Conservation (phyloP, 192 early-diverging fungal genomes). For the Neocallimastix lanati region DNA sequence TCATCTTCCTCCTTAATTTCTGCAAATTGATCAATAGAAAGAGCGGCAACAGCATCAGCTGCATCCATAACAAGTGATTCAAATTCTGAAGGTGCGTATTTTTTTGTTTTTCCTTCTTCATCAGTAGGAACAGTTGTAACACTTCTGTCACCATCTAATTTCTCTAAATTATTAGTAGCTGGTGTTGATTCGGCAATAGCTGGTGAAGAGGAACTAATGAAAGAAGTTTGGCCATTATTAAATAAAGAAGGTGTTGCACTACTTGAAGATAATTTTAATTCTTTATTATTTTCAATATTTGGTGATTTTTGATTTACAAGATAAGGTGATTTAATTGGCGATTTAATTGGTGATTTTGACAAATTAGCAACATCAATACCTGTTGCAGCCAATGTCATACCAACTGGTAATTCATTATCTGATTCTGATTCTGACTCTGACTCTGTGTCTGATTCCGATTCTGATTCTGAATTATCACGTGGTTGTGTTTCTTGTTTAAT, state of each 20-base stretch:
- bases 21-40: neutral
- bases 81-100: neutral
- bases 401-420: neutral
- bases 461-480: neutral
- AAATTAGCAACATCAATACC: neutral
- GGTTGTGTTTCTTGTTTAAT: neutral
- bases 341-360: neutral
- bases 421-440: neutral
- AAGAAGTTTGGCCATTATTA: too few species aligned
- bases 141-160: neutral
- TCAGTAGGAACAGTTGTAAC: neutral
- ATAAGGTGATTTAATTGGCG: too few species aligned
- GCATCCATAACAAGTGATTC: neutral
- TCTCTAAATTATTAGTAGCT: too few species aligned
- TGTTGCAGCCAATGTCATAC: neutral
- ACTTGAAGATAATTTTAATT: too few species aligned
- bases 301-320: too few species aligned
- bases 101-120: neutral
- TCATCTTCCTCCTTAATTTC: neutral
- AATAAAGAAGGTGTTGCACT: too few species aligned
- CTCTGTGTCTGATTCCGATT: neutral
- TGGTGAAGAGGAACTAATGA: too few species aligned
- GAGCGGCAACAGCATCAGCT: neutral
- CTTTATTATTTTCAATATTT: too few species aligned
- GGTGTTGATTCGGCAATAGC: too few species aligned